These are phyloP conservation scores for Euphrasia confusa DNA, from an alignment of 257 asterid genomes.

Conservation along the genomic window DNA sequence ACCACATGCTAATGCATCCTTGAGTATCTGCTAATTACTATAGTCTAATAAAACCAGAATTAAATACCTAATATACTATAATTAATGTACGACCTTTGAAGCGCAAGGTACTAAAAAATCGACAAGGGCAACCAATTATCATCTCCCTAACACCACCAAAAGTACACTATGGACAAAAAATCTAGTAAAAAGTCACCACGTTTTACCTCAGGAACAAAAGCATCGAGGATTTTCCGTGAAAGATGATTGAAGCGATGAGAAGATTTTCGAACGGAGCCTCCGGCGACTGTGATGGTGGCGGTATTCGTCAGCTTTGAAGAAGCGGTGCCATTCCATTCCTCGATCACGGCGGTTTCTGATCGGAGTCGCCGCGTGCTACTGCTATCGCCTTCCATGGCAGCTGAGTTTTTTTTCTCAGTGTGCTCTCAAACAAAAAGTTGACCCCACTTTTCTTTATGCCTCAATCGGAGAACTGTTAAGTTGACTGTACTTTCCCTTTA, in stretches of 20 bases:
- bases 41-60: constrained; percentile 4
- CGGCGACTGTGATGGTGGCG: constrained; percentile 55
- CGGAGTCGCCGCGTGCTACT: constrained; percentile 24
- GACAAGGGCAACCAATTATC: not conserved
- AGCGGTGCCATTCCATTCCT: constrained; percentile 95
- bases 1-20: constrained; percentile 9
- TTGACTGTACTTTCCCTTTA: not conserved
- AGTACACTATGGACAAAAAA: not conserved
- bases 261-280: constrained; percentile 44
- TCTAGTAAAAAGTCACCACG: not conserved
- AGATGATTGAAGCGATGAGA: constrained; percentile 59
- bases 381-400: constrained; percentile 28
- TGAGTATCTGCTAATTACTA: not conserved
- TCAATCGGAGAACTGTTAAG: not conserved
- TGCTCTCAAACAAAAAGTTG: constrained; percentile 3
- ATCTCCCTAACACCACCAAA: not conserved
- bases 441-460: not conserved
- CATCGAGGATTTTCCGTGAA: constrained; percentile 70
- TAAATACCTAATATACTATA: not conserved
- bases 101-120: constrained; percentile 1
- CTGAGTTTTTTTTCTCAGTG: constrained; percentile 11
- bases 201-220: constrained; percentile 89
- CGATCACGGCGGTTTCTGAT: constrained; percentile 45
- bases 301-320: constrained; percentile 68
- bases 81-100: not conserved